Base-by-base conservation (phyloP, 768 basidiomycete species). In the Cantharellus cinnabarinus region DNA sequence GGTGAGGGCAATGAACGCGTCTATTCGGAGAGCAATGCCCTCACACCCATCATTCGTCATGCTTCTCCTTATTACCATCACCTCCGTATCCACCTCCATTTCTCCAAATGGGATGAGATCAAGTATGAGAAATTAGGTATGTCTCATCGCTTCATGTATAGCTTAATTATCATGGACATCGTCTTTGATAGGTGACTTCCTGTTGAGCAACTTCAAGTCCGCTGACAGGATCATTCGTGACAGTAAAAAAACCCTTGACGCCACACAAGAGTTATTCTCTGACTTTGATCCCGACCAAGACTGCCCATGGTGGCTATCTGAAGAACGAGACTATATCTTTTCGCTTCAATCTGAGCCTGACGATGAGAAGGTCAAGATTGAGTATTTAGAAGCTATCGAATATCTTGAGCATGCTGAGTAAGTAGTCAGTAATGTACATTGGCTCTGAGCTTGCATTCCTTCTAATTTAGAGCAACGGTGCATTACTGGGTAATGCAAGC, bases 71-170 rank as follows among this genome's bases (percentile, higher is more conserved):
- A 41, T 50, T 63, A 66, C 42, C 59, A 57, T 15, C 5, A 29
- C 10, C 60, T 59, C 41, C 34, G 15, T 10, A 20, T 66, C 20
- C 55, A 64, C 56, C 42, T 63, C 4, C 60, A 57, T 44, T 64
- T 62, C 58, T 38, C 42, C 38, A 64, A 64, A 58, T 66, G 65
- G 63, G 65, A 66, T 58, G 62, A 65, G 35, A 65, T 65, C 34
- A 63, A 57, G 35, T 57, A 29, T 29, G 20, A 29, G 20, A 29
- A 29, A 29, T 29, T 29, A 29, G 20, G 20, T 29, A 29, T 29
- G 20, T 29, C 20, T 14, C 39, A 29, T 29, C 1, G 20, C 20
- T 29, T 29, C 20, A 29, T 29, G 20, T 29, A 29, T 29, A 29
- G 20, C 20, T 29, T 29, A 29, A 29, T 29, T 29, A 29, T 29